Conservation (phyloP, 345 rosid genomes). For the Eucalyptus melliodora region DNA sequence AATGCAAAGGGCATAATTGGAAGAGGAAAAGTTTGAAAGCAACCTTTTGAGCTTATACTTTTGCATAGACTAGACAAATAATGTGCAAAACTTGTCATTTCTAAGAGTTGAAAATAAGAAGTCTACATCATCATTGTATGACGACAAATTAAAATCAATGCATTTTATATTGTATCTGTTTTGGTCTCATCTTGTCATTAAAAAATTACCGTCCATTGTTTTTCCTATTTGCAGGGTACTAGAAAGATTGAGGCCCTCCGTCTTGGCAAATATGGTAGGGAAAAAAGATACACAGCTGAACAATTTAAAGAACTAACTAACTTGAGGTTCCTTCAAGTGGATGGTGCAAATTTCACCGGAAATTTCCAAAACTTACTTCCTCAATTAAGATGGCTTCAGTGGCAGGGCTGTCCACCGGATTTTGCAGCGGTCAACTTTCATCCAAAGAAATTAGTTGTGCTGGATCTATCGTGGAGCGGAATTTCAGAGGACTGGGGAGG, state of each 20-base stretch:
- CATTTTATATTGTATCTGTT: not conserved
- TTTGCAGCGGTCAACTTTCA: not conserved
- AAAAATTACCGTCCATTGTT: not conserved
- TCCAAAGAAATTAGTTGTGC: not conserved
- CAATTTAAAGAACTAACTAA: not conserved
- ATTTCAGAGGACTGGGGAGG: not conserved
- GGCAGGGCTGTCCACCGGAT: not conserved
- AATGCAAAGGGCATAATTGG: not conserved
- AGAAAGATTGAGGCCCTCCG: not conserved
- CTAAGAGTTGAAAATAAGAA: not conserved
- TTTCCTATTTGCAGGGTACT: not conserved
- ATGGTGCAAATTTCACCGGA: not conserved
- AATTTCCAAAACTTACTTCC: not conserved
- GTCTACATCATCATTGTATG: not conserved
- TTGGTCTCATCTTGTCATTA: not conserved
- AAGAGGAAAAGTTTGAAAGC: not conserved
- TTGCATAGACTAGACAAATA: not conserved
- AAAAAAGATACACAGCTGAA: not conserved
- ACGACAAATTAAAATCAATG: not conserved
- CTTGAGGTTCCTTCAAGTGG: not conserved
- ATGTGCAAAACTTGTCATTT: not conserved
- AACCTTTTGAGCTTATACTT: not conserved
- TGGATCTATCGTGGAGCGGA: not conserved
- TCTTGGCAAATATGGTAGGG: not conserved
- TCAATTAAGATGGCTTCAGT: not conserved